These are phyloP conservation scores for Fragaria nilgerrensis DNA, from an alignment of 306 rosid species.

Conservation along the genomic window DNA sequence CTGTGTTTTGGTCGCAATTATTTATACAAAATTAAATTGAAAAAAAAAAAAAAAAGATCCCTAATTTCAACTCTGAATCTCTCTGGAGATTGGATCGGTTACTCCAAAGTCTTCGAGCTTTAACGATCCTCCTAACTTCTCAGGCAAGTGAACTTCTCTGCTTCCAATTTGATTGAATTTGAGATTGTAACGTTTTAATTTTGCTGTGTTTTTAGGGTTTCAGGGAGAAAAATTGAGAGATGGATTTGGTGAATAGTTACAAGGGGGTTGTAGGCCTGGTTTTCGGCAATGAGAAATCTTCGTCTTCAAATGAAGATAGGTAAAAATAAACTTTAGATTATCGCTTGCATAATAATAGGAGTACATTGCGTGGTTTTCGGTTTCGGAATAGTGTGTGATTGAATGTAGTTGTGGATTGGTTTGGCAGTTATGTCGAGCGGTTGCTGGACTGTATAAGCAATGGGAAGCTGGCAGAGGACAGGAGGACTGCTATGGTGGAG, in stretches of 20 bases:
- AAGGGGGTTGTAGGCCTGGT: conserved; percentile 95
- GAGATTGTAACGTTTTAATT: neutral
- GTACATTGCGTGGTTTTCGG: neutral
- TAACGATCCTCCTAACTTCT: neutral
- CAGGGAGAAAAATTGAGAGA: conserved; percentile 33
- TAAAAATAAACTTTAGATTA: neutral
- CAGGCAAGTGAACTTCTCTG: neutral
- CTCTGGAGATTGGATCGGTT: conserved; percentile 2
- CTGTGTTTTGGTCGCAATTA: neutral
- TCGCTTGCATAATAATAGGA: neutral
- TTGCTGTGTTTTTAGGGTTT: neutral
- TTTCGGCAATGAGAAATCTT: conserved; percentile 77
- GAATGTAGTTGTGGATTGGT: neutral
- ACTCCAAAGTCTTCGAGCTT: neutral
- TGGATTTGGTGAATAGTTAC: conserved; percentile 97
- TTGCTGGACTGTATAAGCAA: conserved; percentile 90
- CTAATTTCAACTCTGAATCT: neutral
- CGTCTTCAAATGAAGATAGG: conserved; percentile 81
- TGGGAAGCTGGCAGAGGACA: conserved; percentile 81
- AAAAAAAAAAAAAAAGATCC: neutral
- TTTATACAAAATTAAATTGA: neutral
- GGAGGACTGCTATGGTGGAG: conserved; percentile 83
- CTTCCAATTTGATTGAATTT: neutral
- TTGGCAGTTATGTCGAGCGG: conserved; percentile 72
- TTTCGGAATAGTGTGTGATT: conserved; percentile 2